Percentiles rank a stretch among this genome's conserved stretches.
These are phyloP conservation scores for Aschersonia sp. DNA, from an alignment of 2,329 filamentous ascomycete genomes.

Conservation along the genomic window DNA sequence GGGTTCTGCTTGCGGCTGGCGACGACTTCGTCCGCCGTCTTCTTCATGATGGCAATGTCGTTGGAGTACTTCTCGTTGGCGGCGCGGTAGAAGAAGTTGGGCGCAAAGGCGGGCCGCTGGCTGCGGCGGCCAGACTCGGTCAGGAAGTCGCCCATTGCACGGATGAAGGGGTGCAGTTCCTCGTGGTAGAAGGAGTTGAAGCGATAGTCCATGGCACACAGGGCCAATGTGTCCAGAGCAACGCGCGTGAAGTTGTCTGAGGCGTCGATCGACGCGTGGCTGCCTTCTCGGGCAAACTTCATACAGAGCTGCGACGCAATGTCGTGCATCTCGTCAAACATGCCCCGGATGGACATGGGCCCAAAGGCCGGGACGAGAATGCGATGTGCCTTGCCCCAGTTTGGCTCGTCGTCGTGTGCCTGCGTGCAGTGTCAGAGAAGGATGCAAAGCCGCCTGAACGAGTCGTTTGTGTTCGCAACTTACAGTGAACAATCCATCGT, in stretches of 20 bases:
- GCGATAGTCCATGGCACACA: conserved; percentile 56
- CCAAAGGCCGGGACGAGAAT: conserved; percentile 56
- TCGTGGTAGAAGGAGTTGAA: conserved; percentile 65
- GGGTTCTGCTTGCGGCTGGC: conserved; percentile 40
- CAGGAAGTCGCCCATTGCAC: conserved; percentile 51
- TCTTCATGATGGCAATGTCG: conserved; percentile 40
- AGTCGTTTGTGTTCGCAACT: conserved; percentile 4
- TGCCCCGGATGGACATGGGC: conserved; percentile 48
- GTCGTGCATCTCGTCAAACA: conserved; percentile 58
- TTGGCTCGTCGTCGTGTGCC: conserved; percentile 32
- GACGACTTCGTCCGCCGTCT: conserved; percentile 44
- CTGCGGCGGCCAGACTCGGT: conserved; percentile 36
- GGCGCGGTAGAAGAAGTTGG: conserved; percentile 32
- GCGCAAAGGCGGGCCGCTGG: conserved; percentile 27
- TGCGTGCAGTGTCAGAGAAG: conserved; percentile 4
- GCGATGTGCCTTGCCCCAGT: conserved; percentile 54
- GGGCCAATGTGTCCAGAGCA: conserved; percentile 55
- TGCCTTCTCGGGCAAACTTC: conserved; percentile 53
- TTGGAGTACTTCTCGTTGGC: conserved; percentile 34
- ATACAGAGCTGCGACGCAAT: conserved; percentile 49
- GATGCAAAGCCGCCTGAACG: neutral
- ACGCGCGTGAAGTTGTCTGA: conserved; percentile 59
- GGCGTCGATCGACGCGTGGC: conserved; percentile 38
- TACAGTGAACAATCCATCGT: conserved; percentile 54
- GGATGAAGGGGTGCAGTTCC: conserved; percentile 54